These are phyloP conservation scores for Carex arenaria DNA, from an alignment of 202 grass and related monocot species.

Conservation along the genomic window DNA sequence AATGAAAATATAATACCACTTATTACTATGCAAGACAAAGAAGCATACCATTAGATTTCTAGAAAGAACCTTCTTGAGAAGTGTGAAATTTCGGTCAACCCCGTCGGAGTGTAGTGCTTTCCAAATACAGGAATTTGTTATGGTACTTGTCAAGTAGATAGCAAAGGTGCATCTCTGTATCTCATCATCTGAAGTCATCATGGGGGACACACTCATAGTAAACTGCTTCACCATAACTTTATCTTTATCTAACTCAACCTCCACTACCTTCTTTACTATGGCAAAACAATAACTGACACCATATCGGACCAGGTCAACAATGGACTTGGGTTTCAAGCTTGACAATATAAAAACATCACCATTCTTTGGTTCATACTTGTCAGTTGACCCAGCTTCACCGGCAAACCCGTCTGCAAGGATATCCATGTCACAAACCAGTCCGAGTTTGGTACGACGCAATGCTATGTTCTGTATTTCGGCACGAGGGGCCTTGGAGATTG, in stretches of 20 bases:
- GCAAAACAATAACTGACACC: slow-evolving; percentile 41
- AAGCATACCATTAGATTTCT: slow-evolving; percentile 40
- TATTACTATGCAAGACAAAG: neutral
- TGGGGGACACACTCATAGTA: slow-evolving; percentile 35
- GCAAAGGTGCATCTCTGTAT: slow-evolving; percentile 36
- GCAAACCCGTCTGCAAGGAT: slow-evolving; percentile 36
- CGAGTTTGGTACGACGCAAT: neutral
- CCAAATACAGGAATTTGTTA: slow-evolving; percentile 57
- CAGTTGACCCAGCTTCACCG: neutral
- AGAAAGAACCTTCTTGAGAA: slow-evolving; percentile 45
- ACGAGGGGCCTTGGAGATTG: slow-evolving; percentile 40
- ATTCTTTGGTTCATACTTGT: slow-evolving; percentile 46
- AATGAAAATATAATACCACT: neutral
- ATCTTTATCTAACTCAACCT: slow-evolving; percentile 32
- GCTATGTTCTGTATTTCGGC: slow-evolving; percentile 47
- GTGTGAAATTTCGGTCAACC: slow-evolving; percentile 45
- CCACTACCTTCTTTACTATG: slow-evolving; percentile 47
- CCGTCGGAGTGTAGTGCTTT: slow-evolving; percentile 33
- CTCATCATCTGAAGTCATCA: slow-evolving; percentile 13
- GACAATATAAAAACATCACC: slow-evolving; percentile 70
- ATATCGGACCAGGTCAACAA: slow-evolving; percentile 32
- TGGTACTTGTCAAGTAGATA: slow-evolving; percentile 47
- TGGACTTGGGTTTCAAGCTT: slow-evolving; percentile 30
- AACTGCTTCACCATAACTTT: slow-evolving; percentile 40
- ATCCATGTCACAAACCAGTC: slow-evolving; percentile 43